Base-by-base conservation (phyloP, 768 basidiomycete species). In the Amanita brunnescens region DNA sequence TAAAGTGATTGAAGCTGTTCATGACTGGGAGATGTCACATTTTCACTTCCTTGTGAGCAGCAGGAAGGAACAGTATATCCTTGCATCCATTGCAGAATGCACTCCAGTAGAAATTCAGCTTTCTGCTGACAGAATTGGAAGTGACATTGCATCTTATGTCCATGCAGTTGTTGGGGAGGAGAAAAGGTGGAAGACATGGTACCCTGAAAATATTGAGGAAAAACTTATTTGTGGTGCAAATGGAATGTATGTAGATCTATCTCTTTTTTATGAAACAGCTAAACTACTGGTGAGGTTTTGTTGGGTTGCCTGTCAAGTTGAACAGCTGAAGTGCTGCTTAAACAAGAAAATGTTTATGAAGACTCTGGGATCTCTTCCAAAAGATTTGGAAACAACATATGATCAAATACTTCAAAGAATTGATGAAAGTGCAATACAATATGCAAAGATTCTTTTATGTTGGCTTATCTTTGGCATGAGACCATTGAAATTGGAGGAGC, bases 401-500 rank as follows among this genome's bases (percentile, higher is more conserved):
- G 44, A n/a, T n/a, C n/a, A n/a, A n/a, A n/a, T n/a, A n/a, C n/a
- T n/a, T n/a, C n/a, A n/a, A n/a, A n/a, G n/a, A 46, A 54, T 64
- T 20, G 38, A 48, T 5, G 43, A 60, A 21, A 47, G 54, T 13
- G 37, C 59, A 24, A 53, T 43, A 46, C 35, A 54, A 3, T 46
- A 38, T 43, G 57, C 56, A 9, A 35, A 42, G 30, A 54, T 59
- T 1, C 41, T 57, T 26, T 53, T 64, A n/a, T 49, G 53, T n/a
- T 60, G 58, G 40, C 54, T 64, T 20, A 37, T 54, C 2, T 57
- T 55, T 24, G 26, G 54, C 21, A 30, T 24, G 5, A 44, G 54
- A 14, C 57, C 59, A 7, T 41, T 64, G 43, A 45, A 35, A 10
- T 35, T 61, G 6, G 45, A 52, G 9, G 61, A 63, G 39, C 47